Evolutionary conservation across 352 stramenopile genomes (phyloP).

Genomic region (Phytophthora citrophthora): DNA sequence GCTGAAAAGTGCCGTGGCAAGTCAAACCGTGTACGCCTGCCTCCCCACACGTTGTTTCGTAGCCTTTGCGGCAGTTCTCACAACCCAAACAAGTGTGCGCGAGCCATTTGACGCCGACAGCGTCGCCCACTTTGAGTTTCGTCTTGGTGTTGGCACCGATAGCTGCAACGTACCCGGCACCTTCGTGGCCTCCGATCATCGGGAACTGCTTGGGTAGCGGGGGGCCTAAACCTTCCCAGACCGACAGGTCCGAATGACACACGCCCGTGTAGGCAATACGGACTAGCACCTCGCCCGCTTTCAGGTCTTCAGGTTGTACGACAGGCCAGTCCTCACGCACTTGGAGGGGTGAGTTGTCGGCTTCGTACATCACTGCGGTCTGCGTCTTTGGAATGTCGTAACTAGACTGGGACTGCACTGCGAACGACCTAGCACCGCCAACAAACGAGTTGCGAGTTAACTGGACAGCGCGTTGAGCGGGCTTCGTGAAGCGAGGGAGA

Average conservation of each 20-base stretch:
- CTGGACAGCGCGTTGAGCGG: slow-evolving; percentile 17
- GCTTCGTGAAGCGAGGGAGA: slow-evolving; percentile 22
- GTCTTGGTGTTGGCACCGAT: slow-evolving; percentile 53
- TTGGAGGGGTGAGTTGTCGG: slow-evolving; percentile 50
- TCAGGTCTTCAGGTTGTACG: slow-evolving; percentile 48
- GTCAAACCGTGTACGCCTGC: slow-evolving; percentile 47
- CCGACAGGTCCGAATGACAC: slow-evolving; percentile 56
- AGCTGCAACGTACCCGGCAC: slow-evolving; percentile 54
- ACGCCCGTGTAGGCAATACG: slow-evolving; percentile 59
- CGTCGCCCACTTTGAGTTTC: slow-evolving; percentile 54
- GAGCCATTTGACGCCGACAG: slow-evolving; percentile 61
- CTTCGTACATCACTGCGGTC: slow-evolving; percentile 55
- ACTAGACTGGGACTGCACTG: slow-evolving; percentile 42
- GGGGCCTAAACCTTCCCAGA: slow-evolving; percentile 49
- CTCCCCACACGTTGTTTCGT: slow-evolving; percentile 46
- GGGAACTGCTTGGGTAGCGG: slow-evolving; percentile 43
- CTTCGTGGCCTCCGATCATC: slow-evolving; percentile 67
- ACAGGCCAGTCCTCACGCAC: slow-evolving; percentile 59
- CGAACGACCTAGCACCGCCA: slow-evolving; percentile 25
- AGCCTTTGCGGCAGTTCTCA: slow-evolving; percentile 60
- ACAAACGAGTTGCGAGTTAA: slow-evolving; percentile 23
- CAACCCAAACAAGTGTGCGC: slow-evolving; percentile 56
- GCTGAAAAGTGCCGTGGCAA: slow-evolving; percentile 54
- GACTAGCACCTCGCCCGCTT: slow-evolving; percentile 54
- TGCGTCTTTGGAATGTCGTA: slow-evolving; percentile 64